Percentiles rank a stretch among this genome's conserved stretches.
Evolutionary conservation across 139 green algal species (phyloP).

Genomic region (Yamagishiella unicocca): DNA sequence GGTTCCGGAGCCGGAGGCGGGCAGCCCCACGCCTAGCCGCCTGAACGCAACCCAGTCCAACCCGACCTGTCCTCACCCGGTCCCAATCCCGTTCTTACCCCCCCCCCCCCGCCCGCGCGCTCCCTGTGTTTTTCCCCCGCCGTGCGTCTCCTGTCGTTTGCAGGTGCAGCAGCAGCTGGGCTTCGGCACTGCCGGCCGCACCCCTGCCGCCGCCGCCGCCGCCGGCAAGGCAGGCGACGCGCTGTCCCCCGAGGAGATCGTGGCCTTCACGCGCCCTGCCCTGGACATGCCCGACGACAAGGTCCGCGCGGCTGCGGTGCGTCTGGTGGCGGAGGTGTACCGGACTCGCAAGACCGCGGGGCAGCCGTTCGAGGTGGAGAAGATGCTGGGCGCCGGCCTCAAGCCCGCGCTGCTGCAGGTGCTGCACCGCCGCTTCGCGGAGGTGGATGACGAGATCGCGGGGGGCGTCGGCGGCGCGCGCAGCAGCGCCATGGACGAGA

Average conservation of each 20-base stretch:
- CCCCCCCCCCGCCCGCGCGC: too few relatives aligned
- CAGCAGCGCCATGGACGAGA: neutral
- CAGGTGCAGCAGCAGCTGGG: slow-evolving; percentile 41
- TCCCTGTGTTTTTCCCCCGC: too few relatives aligned
- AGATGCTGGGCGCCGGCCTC: slow-evolving; percentile 28
- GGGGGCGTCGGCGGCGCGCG: neutral
- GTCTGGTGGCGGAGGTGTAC: slow-evolving; percentile 42
- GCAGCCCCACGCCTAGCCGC: too few relatives aligned
- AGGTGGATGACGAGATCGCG: slow-evolving; percentile 41
- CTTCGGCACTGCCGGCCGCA: slow-evolving; percentile 37
- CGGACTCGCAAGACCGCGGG: neutral
- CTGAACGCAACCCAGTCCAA: too few relatives aligned
- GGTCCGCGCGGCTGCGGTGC: slow-evolving; percentile 31
- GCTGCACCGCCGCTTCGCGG: slow-evolving; percentile 37
- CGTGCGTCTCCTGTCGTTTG: neutral
- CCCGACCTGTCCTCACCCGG: too few relatives aligned
- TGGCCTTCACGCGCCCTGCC: slow-evolving; percentile 30
- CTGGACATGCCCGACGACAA: slow-evolving; percentile 47
- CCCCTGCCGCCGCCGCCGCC: neutral
- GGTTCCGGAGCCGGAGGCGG: too few relatives aligned
- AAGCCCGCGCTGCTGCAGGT: slow-evolving; percentile 49
- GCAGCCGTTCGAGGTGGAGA: slow-evolving; percentile 40
- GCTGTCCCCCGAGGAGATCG: slow-evolving; percentile 4
- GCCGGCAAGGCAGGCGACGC: neutral
- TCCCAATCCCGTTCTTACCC: too few relatives aligned